Evolutionary conservation across 768 basidiomycete genomes (phyloP).

Genomic region (Favolaschia claudopus): DNA sequence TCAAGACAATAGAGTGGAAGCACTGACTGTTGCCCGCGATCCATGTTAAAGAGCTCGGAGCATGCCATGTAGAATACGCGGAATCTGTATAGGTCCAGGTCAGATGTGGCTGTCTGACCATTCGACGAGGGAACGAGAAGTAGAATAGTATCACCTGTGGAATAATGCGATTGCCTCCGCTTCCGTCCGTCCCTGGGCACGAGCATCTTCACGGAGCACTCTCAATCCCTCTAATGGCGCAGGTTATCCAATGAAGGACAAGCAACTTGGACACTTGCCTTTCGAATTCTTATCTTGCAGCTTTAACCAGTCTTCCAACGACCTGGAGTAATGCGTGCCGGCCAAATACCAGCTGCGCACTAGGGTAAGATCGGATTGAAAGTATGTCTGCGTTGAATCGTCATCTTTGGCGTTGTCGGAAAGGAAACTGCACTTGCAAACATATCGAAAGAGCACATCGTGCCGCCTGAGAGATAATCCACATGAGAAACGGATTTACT

Average conservation of each 20-base stretch:
- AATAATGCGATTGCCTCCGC: slow-evolving; percentile 68
- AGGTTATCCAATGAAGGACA: not conserved
- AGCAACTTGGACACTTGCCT: slow-evolving; percentile 29
- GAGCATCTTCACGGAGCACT: slow-evolving; percentile 57
- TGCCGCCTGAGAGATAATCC: slow-evolving; percentile 55
- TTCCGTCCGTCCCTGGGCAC: slow-evolving; percentile 49
- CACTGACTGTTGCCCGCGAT: slow-evolving; percentile 68
- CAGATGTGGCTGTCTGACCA: not conserved
- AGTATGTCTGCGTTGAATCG: slow-evolving; percentile 54
- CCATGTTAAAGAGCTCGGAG: slow-evolving; percentile 70
- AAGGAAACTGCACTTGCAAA: slow-evolving; percentile 42
- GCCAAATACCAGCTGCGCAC: slow-evolving; percentile 67
- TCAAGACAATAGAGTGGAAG: slow-evolving; percentile 23
- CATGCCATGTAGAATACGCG: slow-evolving; percentile 78
- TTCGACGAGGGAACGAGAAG: not conserved
- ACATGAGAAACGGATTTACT: not conserved
- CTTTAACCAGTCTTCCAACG: slow-evolving; percentile 71
- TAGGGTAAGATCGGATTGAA: slow-evolving; percentile 68
- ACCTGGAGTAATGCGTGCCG: slow-evolving; percentile 69
- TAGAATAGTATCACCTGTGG: too few relatives aligned
- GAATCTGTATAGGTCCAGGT: slow-evolving; percentile 48
- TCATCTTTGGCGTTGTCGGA: not conserved
- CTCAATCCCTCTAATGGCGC: slow-evolving; percentile 47
- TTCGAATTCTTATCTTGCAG: slow-evolving; percentile 61
- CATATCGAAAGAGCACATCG: slow-evolving; percentile 75